Percentiles rank a stretch among this genome's conserved stretches.
phyloP scores from a whole-genome alignment of 2,329 filamentous ascomycete species.

The Sporothrix euskadiensis region DNA sequence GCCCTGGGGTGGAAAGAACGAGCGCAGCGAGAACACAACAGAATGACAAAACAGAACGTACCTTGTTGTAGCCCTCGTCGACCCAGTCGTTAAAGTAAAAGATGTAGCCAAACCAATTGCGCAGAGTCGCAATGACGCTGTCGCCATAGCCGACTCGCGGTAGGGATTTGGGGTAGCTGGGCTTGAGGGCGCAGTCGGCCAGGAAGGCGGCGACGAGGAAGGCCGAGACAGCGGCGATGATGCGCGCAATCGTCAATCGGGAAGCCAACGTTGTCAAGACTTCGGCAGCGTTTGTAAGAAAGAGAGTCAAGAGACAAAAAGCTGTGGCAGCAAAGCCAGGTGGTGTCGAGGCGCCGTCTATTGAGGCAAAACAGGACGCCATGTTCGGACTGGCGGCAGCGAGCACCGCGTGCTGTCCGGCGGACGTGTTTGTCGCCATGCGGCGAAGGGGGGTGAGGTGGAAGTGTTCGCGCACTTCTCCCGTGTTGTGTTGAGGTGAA shows the following conservation, averaged over 20 bases:
- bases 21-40: neutral
- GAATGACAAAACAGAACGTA: constrained; percentile 27
- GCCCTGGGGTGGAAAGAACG: neutral
- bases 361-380: neutral
- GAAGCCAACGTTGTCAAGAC: neutral
- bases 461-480: neutral
- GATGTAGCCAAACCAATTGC: constrained; percentile 46
- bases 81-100: constrained; percentile 45
- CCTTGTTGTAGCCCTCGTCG: constrained; percentile 47
- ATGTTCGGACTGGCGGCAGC: neutral
- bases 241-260: constrained; percentile 38
- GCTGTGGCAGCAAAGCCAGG: neutral
- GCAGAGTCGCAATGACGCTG: constrained; percentile 42
- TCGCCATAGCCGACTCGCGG: constrained; percentile 46
- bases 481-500: neutral
- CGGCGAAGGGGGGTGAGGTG: neutral
- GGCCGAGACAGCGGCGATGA: constrained; percentile 36
- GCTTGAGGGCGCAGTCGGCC: constrained; percentile 44
- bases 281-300: neutral
- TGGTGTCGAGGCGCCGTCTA: neutral
- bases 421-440: constrained; percentile 2
- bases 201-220: constrained; percentile 45
- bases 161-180: constrained; percentile 44
- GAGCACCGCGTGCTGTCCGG: neutral
- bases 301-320: neutral